These are phyloP conservation scores for Coniochaeta ligniaria DNA, from an alignment of 2,329 filamentous ascomycete species.

Conservation along the genomic window DNA sequence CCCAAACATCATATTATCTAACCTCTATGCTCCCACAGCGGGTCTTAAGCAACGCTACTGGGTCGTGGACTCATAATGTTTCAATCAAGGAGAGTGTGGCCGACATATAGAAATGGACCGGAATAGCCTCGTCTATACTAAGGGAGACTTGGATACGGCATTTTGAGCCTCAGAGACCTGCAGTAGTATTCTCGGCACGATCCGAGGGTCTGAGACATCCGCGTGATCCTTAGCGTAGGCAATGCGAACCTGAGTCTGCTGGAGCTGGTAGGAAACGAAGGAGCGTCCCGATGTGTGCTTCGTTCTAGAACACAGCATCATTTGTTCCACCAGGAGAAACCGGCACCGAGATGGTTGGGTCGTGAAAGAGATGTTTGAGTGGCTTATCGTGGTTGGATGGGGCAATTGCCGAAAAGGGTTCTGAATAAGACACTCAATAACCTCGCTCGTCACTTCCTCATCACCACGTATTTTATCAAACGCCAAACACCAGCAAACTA, in stretches of 20 bases:
- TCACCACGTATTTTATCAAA: not conserved
- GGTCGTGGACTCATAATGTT: too few species aligned
- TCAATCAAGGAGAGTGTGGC: too few species aligned
- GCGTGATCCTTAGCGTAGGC: not conserved
- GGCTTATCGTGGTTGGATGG: not conserved
- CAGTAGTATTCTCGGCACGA: not conserved
- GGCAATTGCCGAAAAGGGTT: conserved; percentile 11
- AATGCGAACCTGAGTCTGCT: too few species aligned
- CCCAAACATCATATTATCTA: too few species aligned
- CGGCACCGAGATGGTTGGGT: not conserved
- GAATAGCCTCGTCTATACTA: too few species aligned
- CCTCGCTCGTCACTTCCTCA: not conserved
- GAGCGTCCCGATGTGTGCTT: not conserved
- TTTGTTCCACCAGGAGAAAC: not conserved
- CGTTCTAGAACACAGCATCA: not conserved
- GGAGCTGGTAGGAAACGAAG: not conserved
- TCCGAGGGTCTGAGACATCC: not conserved
- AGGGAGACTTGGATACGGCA: too few species aligned
- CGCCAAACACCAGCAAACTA: not conserved
- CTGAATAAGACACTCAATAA: conserved; percentile 13
- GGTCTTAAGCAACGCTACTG: too few species aligned
- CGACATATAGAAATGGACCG: too few species aligned
- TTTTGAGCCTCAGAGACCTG: not conserved
- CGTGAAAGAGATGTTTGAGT: not conserved
- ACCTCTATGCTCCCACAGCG: too few species aligned